Conservation (phyloP, 192 early-diverging fungal genomes). For the Phycomyces nitens region DNA sequence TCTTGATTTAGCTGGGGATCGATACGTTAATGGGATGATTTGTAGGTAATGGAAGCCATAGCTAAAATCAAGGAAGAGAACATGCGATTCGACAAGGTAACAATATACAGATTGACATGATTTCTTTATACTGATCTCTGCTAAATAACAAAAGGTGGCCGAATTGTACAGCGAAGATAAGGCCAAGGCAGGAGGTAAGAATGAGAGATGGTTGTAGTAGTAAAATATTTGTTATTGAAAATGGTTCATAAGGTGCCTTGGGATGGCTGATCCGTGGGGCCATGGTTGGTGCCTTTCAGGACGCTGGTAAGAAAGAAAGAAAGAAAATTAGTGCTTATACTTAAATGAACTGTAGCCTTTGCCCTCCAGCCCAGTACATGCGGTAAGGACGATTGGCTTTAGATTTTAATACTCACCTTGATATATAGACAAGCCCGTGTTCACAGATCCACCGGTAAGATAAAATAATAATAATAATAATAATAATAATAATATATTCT, state of each 20-base stretch:
- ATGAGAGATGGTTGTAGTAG: too few species aligned
- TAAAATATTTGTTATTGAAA: too few species aligned
- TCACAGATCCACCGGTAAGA: slow-evolving; percentile 65
- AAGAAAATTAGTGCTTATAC: neutral
- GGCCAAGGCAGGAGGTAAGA: slow-evolving; percentile 74
- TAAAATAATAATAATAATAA: too few species aligned
- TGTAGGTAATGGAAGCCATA: slow-evolving; percentile 56
- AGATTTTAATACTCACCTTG: too few species aligned
- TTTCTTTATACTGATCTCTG: neutral
- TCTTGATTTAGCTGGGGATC: neutral
- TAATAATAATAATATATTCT: too few species aligned
- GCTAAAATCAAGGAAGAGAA: slow-evolving; percentile 55
- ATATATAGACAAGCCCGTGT: slow-evolving; percentile 50
- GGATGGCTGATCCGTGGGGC: slow-evolving; percentile 75
- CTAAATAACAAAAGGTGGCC: slow-evolving; percentile 64
- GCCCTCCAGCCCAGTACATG: slow-evolving; percentile 62
- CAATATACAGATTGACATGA: neutral
- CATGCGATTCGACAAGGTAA: slow-evolving; percentile 56
- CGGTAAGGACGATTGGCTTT: slow-evolving; percentile 26
- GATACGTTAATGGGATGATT: neutral
- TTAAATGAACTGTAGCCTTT: slow-evolving; percentile 50
- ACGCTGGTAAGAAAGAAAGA: slow-evolving; percentile 41
- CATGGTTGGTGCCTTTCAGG: slow-evolving; percentile 75
- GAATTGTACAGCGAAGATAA: slow-evolving; percentile 79
- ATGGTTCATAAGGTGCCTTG: slow-evolving; percentile 45